Conservation (phyloP, 768 basidiomycete genomes). For the Auriscalpium microsporum region DNA sequence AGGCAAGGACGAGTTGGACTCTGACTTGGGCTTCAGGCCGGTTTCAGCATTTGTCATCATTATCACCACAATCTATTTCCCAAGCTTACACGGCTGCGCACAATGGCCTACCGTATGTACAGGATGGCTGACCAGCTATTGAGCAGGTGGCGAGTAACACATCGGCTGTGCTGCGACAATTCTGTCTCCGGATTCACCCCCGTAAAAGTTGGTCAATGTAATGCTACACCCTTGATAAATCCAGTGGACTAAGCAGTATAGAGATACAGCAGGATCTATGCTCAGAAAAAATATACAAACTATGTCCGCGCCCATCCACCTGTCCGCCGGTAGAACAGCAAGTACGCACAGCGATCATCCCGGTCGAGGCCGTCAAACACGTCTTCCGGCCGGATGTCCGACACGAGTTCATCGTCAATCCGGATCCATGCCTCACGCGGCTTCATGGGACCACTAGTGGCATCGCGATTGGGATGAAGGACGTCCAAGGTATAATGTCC, state of each 20-base stretch:
- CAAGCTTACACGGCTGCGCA: no score
- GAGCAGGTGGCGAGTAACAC: no score
- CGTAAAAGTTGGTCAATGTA: background rate
- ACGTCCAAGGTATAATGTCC: conserved; percentile 96
- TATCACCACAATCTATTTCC: no score
- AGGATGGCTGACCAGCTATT: no score
- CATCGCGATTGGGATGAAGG: conserved; percentile 60
- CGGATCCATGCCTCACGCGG: conserved; percentile 77
- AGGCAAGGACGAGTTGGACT: no score
- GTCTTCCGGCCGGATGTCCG: conserved; percentile 62
- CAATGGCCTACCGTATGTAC: no score
- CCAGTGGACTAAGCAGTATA: background rate
- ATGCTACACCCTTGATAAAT: background rate
- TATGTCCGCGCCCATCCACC: conserved; percentile 21
- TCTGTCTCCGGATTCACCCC: no score
- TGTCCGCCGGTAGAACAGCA: conserved; percentile 76
- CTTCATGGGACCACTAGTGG: conserved; percentile 19
- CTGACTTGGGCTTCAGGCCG: no score
- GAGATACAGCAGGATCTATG: background rate
- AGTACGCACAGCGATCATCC: conserved; percentile 72
- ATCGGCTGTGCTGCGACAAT: no score
- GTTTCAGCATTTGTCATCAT: no score
- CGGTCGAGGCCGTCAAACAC: conserved; percentile 49
- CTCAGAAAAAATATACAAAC: background rate
- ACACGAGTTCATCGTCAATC: conserved; percentile 87